Conservation (phyloP, 768 basidiomycete genomes). For the Rhodotorula graminis region DNA sequence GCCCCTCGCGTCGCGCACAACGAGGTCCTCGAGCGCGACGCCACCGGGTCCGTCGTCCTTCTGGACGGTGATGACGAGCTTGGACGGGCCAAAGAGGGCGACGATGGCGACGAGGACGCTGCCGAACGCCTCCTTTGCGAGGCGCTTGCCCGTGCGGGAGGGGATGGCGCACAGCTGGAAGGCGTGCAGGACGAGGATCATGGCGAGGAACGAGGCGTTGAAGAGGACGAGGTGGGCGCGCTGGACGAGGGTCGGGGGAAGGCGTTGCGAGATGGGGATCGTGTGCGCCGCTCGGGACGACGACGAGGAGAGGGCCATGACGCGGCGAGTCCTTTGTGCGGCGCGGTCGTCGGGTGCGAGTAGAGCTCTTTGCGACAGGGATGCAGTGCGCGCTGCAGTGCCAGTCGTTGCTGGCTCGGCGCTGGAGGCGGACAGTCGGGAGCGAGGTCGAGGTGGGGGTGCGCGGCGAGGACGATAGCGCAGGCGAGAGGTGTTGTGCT, state of each 20-base stretch:
- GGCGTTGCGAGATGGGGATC: background rate
- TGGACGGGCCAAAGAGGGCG: conserved; percentile 76
- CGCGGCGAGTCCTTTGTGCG: too few species aligned
- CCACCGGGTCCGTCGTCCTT: background rate
- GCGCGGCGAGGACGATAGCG: too few species aligned
- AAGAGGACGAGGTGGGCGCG: conserved; percentile 3
- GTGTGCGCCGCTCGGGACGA: background rate
- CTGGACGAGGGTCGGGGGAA: background rate
- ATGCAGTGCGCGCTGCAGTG: too few species aligned
- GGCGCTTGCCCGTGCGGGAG: background rate
- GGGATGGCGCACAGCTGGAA: conserved; percentile 29
- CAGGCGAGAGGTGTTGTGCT: too few species aligned
- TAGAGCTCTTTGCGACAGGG: too few species aligned
- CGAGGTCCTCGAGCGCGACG: conserved; percentile 9
- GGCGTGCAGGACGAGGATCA: conserved; percentile 7
- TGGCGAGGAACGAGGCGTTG: conserved; percentile 5
- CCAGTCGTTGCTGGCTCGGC: too few species aligned
- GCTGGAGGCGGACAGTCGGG: too few species aligned
- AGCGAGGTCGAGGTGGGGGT: too few species aligned
- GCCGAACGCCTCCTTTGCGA: conserved; percentile 33
- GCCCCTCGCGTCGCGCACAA: conserved; percentile 52
- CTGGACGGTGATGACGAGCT: conserved; percentile 57
- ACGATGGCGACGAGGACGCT: conserved; percentile 59
- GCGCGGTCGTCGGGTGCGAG: too few species aligned
- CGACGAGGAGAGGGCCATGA: too few species aligned